A percentile compares a stretch with the other conserved stretches of the same genome.
These are phyloP conservation scores for Pyrenopolyporus hunteri DNA, from an alignment of 495 filamentous ascomycete species.

Conservation along the genomic window DNA sequence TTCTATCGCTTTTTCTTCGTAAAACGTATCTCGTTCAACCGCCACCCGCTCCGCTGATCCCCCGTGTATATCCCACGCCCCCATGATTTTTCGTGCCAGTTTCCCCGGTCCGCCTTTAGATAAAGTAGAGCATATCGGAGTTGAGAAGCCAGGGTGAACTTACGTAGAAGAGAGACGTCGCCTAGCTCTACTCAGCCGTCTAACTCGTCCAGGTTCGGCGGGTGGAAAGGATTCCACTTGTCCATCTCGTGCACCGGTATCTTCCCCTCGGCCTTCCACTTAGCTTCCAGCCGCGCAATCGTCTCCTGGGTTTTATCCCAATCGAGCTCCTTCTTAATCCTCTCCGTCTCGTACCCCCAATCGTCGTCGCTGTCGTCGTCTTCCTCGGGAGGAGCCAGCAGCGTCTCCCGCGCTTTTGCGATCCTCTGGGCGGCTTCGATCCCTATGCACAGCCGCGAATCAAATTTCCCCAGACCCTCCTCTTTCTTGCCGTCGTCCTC, in stretches of 20 bases:
- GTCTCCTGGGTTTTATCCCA: conserved; percentile 30
- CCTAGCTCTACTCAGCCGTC: background rate
- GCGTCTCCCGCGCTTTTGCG: conserved; percentile 41
- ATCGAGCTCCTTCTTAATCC: conserved; percentile 28
- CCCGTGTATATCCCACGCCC: too few species aligned
- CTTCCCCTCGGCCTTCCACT: conserved; percentile 26
- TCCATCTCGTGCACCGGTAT: conserved; percentile 26
- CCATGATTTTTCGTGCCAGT: too few species aligned
- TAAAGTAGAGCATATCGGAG: too few species aligned
- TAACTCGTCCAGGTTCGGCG: conserved; percentile 8
- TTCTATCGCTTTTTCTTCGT: too few species aligned
- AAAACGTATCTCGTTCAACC: too few species aligned
- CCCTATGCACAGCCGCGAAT: conserved; percentile 73
- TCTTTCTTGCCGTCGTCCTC: conserved; percentile 44
- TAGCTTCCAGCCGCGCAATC: conserved; percentile 6
- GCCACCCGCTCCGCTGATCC: too few species aligned
- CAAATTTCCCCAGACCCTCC: conserved; percentile 64
- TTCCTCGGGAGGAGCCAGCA: conserved; percentile 30
- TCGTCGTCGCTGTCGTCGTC: conserved; percentile 25
- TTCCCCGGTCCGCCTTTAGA: too few species aligned
- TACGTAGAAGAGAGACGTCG: too few species aligned
- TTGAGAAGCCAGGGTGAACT: too few species aligned
- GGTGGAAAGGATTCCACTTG: conserved; percentile 24
- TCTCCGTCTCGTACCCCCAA: conserved; percentile 13
- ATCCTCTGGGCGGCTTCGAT: conserved; percentile 54